Percentiles rank a stretch among this genome's conserved stretches.
phyloP scores from a whole-genome alignment of 2,329 filamentous ascomycete species.

The Xylariaceae sp. region DNA sequence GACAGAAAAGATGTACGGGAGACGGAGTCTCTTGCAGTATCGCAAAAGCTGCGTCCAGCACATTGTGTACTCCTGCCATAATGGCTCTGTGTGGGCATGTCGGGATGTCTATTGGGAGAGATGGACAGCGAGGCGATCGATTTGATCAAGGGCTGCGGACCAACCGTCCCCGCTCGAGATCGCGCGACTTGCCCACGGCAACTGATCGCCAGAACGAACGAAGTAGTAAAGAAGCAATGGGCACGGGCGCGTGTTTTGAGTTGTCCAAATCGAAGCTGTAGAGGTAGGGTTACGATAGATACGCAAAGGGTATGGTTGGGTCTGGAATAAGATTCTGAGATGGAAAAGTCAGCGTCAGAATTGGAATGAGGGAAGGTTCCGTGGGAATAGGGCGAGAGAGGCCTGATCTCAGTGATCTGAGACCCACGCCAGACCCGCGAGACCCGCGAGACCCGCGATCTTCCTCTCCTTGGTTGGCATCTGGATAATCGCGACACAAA shows the following conservation, averaged over 20 bases:
- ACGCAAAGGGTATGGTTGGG: background rate
- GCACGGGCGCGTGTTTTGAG: background rate
- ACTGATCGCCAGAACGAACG: no score
- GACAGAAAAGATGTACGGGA: slow-evolving; percentile 60
- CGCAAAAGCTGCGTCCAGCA: slow-evolving; percentile 28
- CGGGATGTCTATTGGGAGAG: slow-evolving; percentile 6
- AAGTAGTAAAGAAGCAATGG: background rate
- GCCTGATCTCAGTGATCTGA: background rate
- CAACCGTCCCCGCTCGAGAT: background rate
- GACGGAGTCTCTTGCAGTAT: slow-evolving; percentile 23
- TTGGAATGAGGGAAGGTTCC: background rate
- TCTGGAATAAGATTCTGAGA: background rate
- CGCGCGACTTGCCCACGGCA: background rate
- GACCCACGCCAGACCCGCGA: background rate
- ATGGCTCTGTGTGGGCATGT: slow-evolving; percentile 24
- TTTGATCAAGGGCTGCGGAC: background rate
- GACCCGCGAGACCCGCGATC: background rate
- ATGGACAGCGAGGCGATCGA: background rate
- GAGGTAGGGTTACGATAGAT: background rate
- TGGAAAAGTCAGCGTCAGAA: slow-evolving; percentile 2
- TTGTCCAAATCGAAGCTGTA: background rate
- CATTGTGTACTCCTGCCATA: slow-evolving; percentile 29
- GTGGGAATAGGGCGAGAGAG: background rate
- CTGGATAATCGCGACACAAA: background rate
- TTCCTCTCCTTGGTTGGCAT: no score